phyloP scores from a whole-genome alignment of 2,329 filamentous ascomycete genomes.

The Amauroascus niger region DNA sequence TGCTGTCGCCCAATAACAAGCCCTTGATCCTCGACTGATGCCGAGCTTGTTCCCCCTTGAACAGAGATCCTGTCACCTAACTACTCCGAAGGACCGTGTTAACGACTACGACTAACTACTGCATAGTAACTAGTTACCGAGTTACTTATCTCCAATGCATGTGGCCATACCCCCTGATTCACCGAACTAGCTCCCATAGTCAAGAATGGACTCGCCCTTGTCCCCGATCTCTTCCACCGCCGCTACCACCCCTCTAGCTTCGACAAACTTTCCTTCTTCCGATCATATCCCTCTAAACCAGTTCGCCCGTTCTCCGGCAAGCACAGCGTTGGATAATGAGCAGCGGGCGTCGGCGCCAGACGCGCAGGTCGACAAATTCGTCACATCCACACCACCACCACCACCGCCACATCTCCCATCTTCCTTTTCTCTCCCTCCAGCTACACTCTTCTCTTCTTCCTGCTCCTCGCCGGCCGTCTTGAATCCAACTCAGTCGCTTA shows the following conservation, averaged over 20 bases:
- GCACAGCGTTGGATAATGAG: background rate
- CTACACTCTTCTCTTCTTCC: background rate
- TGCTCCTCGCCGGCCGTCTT: background rate
- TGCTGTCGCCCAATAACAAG: too few relatives aligned
- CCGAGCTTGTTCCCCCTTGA: background rate
- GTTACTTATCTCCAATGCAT: background rate
- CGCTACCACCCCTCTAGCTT: slow-evolving; percentile 2
- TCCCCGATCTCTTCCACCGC: background rate
- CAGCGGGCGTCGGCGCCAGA: background rate
- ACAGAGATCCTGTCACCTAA: too few relatives aligned
- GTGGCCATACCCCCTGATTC: background rate
- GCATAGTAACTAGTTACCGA: too few relatives aligned
- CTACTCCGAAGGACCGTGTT: too few relatives aligned
- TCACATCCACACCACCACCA: background rate
- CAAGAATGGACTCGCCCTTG: slow-evolving; percentile 1
- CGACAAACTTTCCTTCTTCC: background rate
- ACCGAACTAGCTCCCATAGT: background rate
- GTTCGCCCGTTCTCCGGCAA: background rate
- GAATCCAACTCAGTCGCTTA: background rate
- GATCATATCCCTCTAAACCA: background rate
- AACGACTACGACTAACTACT: too few relatives aligned
- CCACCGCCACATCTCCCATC: too few relatives aligned
- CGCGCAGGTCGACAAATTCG: background rate
- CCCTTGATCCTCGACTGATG: background rate
- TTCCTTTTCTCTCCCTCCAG: background rate